phyloP scores from a whole-genome alignment of 306 rosid genomes.

The Arachis hypogaea region DNA sequence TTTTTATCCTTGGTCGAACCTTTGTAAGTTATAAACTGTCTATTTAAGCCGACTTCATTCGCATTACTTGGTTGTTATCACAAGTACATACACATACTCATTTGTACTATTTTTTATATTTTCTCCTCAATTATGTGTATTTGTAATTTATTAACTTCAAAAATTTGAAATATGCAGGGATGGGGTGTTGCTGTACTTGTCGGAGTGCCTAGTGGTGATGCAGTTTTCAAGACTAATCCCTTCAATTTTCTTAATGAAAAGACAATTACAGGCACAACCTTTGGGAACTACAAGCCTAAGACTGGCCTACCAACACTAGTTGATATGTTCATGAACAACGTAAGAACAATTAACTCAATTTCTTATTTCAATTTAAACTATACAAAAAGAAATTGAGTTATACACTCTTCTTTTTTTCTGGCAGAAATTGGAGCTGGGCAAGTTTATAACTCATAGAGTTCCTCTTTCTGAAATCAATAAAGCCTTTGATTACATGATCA shows the following conservation, averaged over 20 bases:
- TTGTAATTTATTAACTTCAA: no score
- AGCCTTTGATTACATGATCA: conserved; percentile 47
- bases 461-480: conserved; percentile 49
- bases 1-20: no score
- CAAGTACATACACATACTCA: no score
- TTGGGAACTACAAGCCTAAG: conserved; percentile 52
- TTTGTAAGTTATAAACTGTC: no score
- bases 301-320: conserved; percentile 46
- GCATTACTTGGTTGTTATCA: no score
- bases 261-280: conserved; percentile 50
- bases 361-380: neutral
- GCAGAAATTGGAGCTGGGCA: conserved; percentile 46
- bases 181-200: conserved; percentile 57
- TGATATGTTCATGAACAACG: conserved; percentile 53
- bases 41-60: no score
- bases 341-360: conserved; percentile 9
- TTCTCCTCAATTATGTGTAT: no score
- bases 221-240: conserved; percentile 45
- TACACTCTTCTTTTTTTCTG: neutral
- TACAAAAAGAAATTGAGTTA: neutral
- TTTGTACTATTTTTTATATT: no score
- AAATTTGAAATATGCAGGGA: conserved; percentile 30
- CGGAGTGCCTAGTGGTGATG: conserved; percentile 47
- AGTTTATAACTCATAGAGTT: conserved; percentile 47
- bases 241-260: conserved; percentile 41